Evolutionary conservation across 1,139 yeast genomes (phyloP).

Genomic region (Ashbya aceris): DNA sequence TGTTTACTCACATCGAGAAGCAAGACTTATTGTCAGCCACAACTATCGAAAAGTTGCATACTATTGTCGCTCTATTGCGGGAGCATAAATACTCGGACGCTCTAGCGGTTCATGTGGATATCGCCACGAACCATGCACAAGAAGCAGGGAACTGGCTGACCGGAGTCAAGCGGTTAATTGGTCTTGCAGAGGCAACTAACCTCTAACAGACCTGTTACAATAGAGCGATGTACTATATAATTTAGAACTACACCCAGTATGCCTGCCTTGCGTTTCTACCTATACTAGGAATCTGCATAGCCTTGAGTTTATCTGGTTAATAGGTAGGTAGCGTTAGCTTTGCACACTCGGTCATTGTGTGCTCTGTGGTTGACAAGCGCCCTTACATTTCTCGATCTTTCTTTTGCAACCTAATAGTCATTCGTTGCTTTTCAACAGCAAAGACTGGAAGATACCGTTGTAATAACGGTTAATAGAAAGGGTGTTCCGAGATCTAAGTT

Average conservation of each 20-base stretch:
- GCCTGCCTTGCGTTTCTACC: background rate
- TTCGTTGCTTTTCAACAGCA: too few species aligned
- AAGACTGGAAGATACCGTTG: too few species aligned
- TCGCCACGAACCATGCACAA: conserved; percentile 56
- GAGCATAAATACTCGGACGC: conserved; percentile 55
- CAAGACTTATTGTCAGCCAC: conserved; percentile 53
- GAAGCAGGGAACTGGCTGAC: conserved; percentile 91
- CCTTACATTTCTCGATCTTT: too few species aligned
- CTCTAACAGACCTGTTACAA: conserved; percentile 8
- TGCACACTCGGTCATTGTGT: too few species aligned
- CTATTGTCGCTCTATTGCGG: conserved; percentile 43
- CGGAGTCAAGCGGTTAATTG: conserved; percentile 82
- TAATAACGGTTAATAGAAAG: too few species aligned
- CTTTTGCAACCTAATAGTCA: too few species aligned
- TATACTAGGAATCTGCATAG: conserved; percentile 4
- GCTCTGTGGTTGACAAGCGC: too few species aligned
- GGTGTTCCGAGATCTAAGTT: too few species aligned
- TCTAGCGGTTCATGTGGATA: conserved; percentile 43
- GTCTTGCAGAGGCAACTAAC: conserved; percentile 46
- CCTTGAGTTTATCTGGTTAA: background rate
- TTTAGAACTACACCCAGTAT: background rate
- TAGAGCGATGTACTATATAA: conserved; percentile 2
- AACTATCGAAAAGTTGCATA: conserved; percentile 46
- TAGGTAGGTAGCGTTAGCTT: too few species aligned
- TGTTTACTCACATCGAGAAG: conserved; percentile 75